Evolutionary conservation across 164 flowering plant genomes (phyloP), one percentile per base, ranked within the genome.

Genomic region (Sedum album): DNA sequence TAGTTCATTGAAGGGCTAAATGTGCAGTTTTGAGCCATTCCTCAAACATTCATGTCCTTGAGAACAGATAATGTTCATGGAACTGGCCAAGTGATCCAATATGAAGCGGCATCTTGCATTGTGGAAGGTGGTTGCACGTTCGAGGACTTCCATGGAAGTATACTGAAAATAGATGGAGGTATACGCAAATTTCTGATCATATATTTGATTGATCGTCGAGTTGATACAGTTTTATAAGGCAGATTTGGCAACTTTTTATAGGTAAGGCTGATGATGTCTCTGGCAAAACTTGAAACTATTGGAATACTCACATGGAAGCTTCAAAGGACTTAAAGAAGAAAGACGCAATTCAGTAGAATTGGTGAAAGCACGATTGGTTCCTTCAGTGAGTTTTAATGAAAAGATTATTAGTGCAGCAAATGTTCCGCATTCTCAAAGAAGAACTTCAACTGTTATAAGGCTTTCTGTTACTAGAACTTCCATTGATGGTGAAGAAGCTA

Each of bases 391-490:
- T 72, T 91, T 88, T 75, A 93, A 85, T 75, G 97, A 93, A 70
- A 87, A 82, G 78, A 77, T 72, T 55, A 60, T 76, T 36, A 71
- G 51, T 71, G 69, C 79, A 66, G 41, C 77, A 48, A 77, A 76
- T 72, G 39, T 71, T 66, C 72, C 71, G 6, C 81, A 72, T 60
- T 66, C 84, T 66, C 88, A 81, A 66, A 76, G 63, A 74, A 86
- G 65, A 77, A 86, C 75, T 61, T 80, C 97, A 20, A 71, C 97
- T 41, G 82, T 92, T 67, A 78, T 85, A 68, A 82, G 89, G 81
- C 83, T 89, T 73, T 92, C 99, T 21, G 81, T 95, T 51, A 90
- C 82, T 78, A 82, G 90, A 72, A 82, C 76, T 73, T 86, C 97
- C 25, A 84, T 80, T 72, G 99, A 85, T 28, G 86, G 82, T 68